Base-by-base conservation (phyloP, 176 grass and related monocot genomes). In the Ensete ventricosum region DNA sequence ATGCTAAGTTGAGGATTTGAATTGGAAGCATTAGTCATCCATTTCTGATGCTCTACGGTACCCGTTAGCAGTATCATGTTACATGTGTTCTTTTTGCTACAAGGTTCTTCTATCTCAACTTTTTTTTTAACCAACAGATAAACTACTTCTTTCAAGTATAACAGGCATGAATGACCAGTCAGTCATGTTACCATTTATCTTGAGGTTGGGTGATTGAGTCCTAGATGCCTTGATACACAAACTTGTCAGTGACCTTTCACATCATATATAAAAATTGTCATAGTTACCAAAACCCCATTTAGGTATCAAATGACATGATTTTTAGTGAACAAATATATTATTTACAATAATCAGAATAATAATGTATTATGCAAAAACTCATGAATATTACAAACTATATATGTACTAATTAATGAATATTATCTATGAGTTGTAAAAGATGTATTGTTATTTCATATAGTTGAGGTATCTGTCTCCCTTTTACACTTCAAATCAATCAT, bases 271-370 rank as follows among this genome's bases (percentile, higher is more conserved):
- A 43, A 43, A 43, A 43, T 43, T 43, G 34, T 43, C 34, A 43
- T 7, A 60, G 7, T 19, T n/a, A 8, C 21, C 23, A 4, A 50
- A 34, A n/a, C 48, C 12, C 67, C 25, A 69, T 1, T 21, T 69
- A 69, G 26, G 66, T 29, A 69, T 50, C 26, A 69, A 69, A 22
- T 69, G 66, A 69, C 17, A 69, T 69, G 26, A 69, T 69, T 9
- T 50, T 13, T 49, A 69, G 34, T 17, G 13, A 69, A 6, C 13
- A 43, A 11, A 67, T 14, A 34, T 9, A 67, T 14, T 43, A 43
- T 43, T 43, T 14, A 11, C 3, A 3, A 17, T 27, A 17, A 34
- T 16, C 43, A 13, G 20, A 26, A 65, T 22, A 25, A 3, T 27
- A 10, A 25, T 65, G 12, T 65, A 12, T 24, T 65, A 65, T 24